Evolutionary conservation across 2,329 filamentous ascomycete genomes (phyloP).

Genomic region (Pseudocercospora pini-densiflorae): DNA sequence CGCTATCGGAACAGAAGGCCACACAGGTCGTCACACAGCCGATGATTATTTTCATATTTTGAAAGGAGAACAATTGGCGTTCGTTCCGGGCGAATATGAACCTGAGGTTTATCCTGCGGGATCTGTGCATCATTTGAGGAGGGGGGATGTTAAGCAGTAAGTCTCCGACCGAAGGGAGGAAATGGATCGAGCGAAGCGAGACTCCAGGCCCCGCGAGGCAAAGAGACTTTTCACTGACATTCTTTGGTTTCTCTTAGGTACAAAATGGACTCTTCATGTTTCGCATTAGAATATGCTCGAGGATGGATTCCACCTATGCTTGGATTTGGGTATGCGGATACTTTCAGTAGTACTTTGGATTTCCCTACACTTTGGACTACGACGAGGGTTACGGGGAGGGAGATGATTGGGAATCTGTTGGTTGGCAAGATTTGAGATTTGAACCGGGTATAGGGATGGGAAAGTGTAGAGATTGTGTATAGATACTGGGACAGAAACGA

Average conservation of each 20-base stretch:
- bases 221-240: no score
- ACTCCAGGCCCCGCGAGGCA: no score
- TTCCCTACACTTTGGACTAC: constrained; percentile 84
- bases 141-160: constrained; percentile 72
- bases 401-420: constrained; percentile 76
- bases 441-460: not conserved
- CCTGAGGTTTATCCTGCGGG: constrained; percentile 73
- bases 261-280: constrained; percentile 75
- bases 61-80: constrained; percentile 75
- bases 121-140: constrained; percentile 70
- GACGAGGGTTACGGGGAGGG: constrained; percentile 70
- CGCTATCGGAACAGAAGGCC: constrained; percentile 82
- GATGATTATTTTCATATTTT: constrained; percentile 97
- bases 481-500: not conserved
- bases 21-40: constrained; percentile 85
- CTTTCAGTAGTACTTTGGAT: constrained; percentile 78
- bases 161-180: not conserved
- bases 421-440: constrained; percentile 67
- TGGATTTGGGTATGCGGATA: constrained; percentile 85
- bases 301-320: constrained; percentile 95
- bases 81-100: constrained; percentile 69
- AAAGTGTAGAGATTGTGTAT: not conserved
- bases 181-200: no score
- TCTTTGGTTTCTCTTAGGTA: constrained; percentile 53
- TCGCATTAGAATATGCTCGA: constrained; percentile 80